Base-by-base conservation (phyloP, 176 grass and related monocot species). In the Carex scoparia region DNA sequence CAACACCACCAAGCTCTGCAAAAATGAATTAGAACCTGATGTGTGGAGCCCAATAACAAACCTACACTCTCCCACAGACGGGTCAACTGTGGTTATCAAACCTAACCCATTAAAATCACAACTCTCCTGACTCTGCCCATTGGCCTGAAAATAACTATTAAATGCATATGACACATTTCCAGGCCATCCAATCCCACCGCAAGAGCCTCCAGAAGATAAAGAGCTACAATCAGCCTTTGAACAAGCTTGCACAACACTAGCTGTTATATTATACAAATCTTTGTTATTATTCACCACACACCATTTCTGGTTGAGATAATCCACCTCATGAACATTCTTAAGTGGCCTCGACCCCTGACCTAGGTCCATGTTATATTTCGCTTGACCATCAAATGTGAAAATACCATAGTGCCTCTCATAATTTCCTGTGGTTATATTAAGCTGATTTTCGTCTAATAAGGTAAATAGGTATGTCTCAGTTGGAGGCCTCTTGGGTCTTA, bases 301-400 rank as follows among this genome's bases (percentile, higher is more conserved):
- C 95, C 93, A 98, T 89, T 90, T 98, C 11, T 80, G 85, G 11
- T 88, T 79, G 73, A 95, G 91, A 61, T 95, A 98, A 15, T 89
- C 83, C 59, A 98, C 96, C 85, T 82, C 85, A 88, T 69, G 61
- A 15, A 83, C 89, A 89, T 89, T 94, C 53, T 84, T 90, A 53
- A 98, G 91, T 54, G 68, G 81, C 82, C 81, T 92, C 46, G 85
- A 55, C 38, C 93, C 96, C 86, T 98, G 96, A 69, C 96, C 96
- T 61, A 94, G 88, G 70, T 95, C 92, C 30, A 93, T 76, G 61
- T 90, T 73, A 66, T 91, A 98, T 86, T 91, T 98, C 0, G 93
- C 91, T 80, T 95, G 96, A 30, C 96, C 96, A 58, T 98, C 96
- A 92, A 95, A 98, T n/a, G 93, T 95, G 87, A 98, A 98, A 85